A percentile compares a stretch with the other conserved stretches of the same genome.
Conservation (phyloP, 345 rosid species). For the Carallia pectinifolia region DNA sequence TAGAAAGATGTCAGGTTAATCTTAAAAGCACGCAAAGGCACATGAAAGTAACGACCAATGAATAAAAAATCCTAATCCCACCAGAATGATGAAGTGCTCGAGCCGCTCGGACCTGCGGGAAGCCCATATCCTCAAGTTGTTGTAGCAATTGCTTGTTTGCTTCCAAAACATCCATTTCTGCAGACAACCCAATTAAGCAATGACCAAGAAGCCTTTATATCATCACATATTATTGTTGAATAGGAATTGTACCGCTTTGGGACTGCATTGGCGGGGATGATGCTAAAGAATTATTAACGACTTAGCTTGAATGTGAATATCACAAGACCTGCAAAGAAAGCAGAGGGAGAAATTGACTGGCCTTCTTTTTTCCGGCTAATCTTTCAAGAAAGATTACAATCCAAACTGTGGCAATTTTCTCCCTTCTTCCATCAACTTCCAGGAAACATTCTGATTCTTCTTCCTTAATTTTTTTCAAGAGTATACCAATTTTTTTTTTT, state of each 20-base stretch:
- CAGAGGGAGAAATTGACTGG: neutral
- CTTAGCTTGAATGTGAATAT: neutral
- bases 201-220: neutral
- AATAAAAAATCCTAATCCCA: slow-evolving; percentile 11
- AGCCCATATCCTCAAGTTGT: slow-evolving; percentile 73
- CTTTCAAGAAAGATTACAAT: no score
- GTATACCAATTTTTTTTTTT: no score
- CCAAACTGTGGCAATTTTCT: neutral
- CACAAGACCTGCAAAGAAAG: slow-evolving; percentile 5
- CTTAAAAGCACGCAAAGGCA: neutral
- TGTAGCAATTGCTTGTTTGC: slow-evolving; percentile 50
- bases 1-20: neutral
- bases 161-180: slow-evolving; percentile 46
- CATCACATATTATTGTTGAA: neutral
- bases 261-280: slow-evolving; percentile 21
- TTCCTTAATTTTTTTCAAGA: neutral
- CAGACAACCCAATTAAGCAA: neutral
- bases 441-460: slow-evolving; percentile 10
- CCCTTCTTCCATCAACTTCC: slow-evolving; percentile 3
- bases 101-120: slow-evolving; percentile 52
- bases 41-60: neutral
- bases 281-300: neutral
- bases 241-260: slow-evolving; percentile 24
- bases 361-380: no score
- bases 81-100: slow-evolving; percentile 71